phyloP scores from a whole-genome alignment of 2,329 filamentous ascomycete species.

The Ilyonectria sp. region DNA sequence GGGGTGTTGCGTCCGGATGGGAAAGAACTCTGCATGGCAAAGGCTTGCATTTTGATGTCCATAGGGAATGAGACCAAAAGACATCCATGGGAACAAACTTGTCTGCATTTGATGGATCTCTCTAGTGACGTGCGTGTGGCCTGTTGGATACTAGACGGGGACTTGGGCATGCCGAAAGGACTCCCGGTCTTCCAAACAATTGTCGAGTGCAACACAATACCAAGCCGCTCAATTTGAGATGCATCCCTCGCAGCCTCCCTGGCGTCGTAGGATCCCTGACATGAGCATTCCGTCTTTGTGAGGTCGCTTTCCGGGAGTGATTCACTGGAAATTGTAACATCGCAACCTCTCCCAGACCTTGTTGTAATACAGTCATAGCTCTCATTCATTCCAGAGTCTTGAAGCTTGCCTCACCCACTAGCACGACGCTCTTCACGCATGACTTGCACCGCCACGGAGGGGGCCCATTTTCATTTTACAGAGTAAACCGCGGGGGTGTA shows the following conservation, averaged over 20 bases:
- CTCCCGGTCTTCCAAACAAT: slow-evolving; percentile 15
- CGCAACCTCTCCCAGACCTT: too few species aligned
- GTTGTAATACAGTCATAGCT: too few species aligned
- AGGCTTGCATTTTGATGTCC: slow-evolving; percentile 60
- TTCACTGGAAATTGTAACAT: too few species aligned
- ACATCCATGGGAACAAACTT: slow-evolving; percentile 50
- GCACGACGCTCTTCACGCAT: too few species aligned
- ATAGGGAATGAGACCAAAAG: slow-evolving; percentile 58
- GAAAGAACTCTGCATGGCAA: slow-evolving; percentile 61
- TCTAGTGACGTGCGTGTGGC: slow-evolving; percentile 39
- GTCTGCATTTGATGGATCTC: slow-evolving; percentile 42
- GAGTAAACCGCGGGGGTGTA: too few species aligned
- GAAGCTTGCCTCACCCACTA: too few species aligned
- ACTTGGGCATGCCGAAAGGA: slow-evolving; percentile 26
- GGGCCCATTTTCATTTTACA: too few species aligned
- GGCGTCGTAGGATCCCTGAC: not conserved
- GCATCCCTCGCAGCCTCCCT: too few species aligned
- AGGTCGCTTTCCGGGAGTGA: too few species aligned
- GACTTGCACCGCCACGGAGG: too few species aligned
- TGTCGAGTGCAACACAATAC: slow-evolving; percentile 23
- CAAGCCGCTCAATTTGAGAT: not conserved
- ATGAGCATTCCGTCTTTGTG: not conserved
- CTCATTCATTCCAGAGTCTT: too few species aligned
- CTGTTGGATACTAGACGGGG: slow-evolving; percentile 19
- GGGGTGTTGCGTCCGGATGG: slow-evolving; percentile 61